Base-by-base conservation (phyloP, 768 basidiomycete species). In the Collybia mongolica region DNA sequence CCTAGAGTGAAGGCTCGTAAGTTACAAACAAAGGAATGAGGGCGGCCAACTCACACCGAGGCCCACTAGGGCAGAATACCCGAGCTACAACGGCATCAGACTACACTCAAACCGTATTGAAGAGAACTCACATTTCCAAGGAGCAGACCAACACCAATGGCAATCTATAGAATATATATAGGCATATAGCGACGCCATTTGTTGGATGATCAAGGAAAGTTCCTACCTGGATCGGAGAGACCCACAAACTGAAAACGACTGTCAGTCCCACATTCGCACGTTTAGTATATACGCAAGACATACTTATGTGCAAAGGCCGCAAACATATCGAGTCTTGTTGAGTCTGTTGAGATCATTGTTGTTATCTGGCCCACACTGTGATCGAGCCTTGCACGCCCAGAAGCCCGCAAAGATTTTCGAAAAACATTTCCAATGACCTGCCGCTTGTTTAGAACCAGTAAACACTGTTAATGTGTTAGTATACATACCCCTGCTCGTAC, bases 321-420 rank as follows among this genome's bases (percentile, higher is more conserved):
- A 57, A 79, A 73, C 14, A 67, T 55, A 52, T 85, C 84, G 19
- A 86, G 61, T 40, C 80, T 75, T 5, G 76, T 74, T 0, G 82
- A 67, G 58, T 90, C 87, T 11, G 81, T 75, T 1, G 83, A 82
- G 6, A 88, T 83, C 72, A 88, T 79, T 0, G 85, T 89, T 8
- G 81, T 86, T 43, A 88, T 81, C 59, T 84, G 73, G 0, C 87
- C 87, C 37, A 81, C 80, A 17, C 74, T 80, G 58, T 86, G 83
- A 38, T 80, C 71, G 22, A 77, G 52, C 17, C 84, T 72, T 7
- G 84, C 73, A 43, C 77, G 72, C 0, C 81, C 80, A 14, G 86
- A 88, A 0, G 89, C 67, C 11, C 86, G 77, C 35, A 89, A 67
- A 0, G 84, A 82, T 61, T 90, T 90, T 18, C 84, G 76, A 55